These are phyloP conservation scores for Pseudocohnilembus persalinus DNA, from an alignment of 169 alveolate genomes.

Conservation along the genomic window DNA sequence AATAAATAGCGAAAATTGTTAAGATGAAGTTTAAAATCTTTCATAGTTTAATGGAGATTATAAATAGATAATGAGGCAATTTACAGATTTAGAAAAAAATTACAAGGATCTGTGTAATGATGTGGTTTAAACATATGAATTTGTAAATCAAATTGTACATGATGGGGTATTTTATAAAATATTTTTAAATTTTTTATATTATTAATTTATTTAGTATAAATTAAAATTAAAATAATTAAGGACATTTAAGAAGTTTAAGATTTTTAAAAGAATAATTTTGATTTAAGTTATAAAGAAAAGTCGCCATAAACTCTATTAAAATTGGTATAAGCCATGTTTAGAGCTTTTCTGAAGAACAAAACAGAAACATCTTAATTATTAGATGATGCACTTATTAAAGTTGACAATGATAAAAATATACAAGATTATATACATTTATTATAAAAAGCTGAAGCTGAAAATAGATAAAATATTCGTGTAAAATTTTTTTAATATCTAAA, in stretches of 20 bases:
- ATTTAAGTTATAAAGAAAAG: not conserved
- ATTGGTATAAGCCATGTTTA: not conserved
- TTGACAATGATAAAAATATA: not conserved
- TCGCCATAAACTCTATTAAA: not conserved
- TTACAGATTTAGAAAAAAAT: not conserved
- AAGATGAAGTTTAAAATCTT: no score
- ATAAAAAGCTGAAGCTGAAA: not conserved
- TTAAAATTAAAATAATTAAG: not conserved
- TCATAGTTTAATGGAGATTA: no score
- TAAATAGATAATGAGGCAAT: no score
- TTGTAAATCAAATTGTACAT: not conserved
- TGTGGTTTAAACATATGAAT: not conserved
- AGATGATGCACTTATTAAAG: not conserved
- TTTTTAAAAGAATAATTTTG: not conserved
- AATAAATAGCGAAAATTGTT: no score
- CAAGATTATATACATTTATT: not conserved
- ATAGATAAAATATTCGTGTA: not conserved
- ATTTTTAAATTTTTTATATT: no score
- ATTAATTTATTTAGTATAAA: no score
- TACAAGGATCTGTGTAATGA: not conserved
- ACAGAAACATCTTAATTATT: not conserved
- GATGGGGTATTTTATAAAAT: not conserved
- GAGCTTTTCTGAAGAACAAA: not conserved
- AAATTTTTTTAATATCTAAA: no score
- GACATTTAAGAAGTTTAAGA: not conserved